Evolutionary conservation across 805 yeast genomes (phyloP), one percentile per base, ranked within the genome.

Genomic region (Cyberlindnera americana): DNA sequence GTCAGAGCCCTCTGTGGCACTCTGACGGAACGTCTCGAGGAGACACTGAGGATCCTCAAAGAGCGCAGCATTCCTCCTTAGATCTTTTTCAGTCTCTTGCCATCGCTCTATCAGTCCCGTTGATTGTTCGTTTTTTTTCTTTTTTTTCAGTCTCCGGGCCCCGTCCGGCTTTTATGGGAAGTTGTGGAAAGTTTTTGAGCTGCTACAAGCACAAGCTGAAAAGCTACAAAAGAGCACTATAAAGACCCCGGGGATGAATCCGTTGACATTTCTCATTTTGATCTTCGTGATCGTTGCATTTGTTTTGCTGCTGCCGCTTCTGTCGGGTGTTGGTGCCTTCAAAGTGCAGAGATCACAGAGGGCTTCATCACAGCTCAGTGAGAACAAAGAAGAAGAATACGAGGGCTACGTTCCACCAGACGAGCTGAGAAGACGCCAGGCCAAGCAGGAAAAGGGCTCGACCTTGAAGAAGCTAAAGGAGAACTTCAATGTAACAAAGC

Each of bases 321-420:
- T 71, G 12, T 68, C 77, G 5, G 80, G 80, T 4, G 54, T 77
- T 35, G 75, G 78, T 3, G 58, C 64, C 4, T 62, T 68, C 47
- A 64, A 67, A 29, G 52, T 36, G 40, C 54, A 19, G 35, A 36
- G 17, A 24, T 29, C 32, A 22, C 26, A 13, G 24, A 16, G 2
- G n/a, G n/a, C 10, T 16, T 8, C 14, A 16, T n/a, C 16, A 23
- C 4, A n/a, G 19, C 21, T 24, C n/a, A 33, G 30, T 4, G 27
- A 33, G 8, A 41, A 31, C 9, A 25, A 33, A 7, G 34, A 29
- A n/a, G 30, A 25, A 2, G 24, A 39, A 14, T 30, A 37, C 23
- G 17, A 35, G 9, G 59, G 56, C 2, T 56, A 52, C 31, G 22
- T 53, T 12, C 53, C 60, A 17, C 53, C 58, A 27, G 59, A 55